These are phyloP conservation scores for Saturnispora dispora DNA, from an alignment of 805 yeast species.

Conservation along the genomic window DNA sequence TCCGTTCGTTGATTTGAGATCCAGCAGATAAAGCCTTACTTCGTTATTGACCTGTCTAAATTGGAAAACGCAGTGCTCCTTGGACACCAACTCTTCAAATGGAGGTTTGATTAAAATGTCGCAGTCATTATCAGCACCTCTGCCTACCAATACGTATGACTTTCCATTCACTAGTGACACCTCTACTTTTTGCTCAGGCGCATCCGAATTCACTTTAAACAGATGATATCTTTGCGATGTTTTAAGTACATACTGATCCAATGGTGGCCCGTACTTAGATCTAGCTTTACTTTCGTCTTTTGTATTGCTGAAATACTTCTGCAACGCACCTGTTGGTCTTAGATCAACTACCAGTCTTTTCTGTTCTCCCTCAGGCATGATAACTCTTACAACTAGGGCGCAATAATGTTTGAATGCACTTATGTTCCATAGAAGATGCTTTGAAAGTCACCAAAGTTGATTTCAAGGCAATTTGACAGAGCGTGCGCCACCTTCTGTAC, in stretches of 20 bases:
- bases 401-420: not conserved
- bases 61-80: conserved; percentile 25
- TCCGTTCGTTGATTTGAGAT: conserved; percentile 25
- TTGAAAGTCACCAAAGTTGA: not conserved
- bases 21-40: conserved; percentile 19
- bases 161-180: conserved; percentile 17
- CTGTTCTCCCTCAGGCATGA: not conserved
- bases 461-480: no score
- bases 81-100: conserved; percentile 17
- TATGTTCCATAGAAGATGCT: not conserved
- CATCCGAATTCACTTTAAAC: conserved; percentile 5
- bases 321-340: conserved; percentile 14
- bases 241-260: conserved; percentile 15
- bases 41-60: conserved; percentile 13
- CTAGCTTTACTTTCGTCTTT: not conserved
- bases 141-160: conserved; percentile 23
- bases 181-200: conserved; percentile 9
- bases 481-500: not conserved
- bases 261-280: conserved; percentile 16
- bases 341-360: conserved; percentile 8
- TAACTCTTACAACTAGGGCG: not conserved
- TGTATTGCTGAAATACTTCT: not conserved
- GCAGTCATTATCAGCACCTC: conserved; percentile 18
- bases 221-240: conserved; percentile 14
- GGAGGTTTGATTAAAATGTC: conserved; percentile 10